Evolutionary conservation across 805 yeast species (phyloP).

Genomic region (Candida ipomoeae): DNA sequence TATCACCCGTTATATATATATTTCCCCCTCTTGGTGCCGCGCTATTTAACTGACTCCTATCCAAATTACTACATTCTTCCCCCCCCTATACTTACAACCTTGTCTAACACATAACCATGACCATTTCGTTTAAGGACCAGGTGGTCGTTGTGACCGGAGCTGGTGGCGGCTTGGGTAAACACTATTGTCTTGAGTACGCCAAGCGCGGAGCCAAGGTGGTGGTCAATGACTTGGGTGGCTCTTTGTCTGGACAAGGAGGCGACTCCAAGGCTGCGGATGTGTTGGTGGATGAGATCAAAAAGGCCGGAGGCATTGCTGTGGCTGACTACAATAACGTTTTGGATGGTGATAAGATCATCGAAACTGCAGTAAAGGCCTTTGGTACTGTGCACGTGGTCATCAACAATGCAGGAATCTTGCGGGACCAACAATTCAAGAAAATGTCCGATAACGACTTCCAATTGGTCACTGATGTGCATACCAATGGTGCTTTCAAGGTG

Average conservation of each 20-base stretch:
- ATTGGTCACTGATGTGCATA: conserved; percentile 79
- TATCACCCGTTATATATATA: too few species aligned
- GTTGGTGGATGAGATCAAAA: conserved; percentile 79
- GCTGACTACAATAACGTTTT: conserved; percentile 91
- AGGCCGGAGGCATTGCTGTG: conserved; percentile 79
- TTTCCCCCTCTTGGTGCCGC: background rate
- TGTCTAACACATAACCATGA: conserved; percentile 10
- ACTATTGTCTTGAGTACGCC: conserved; percentile 84
- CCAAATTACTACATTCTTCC: background rate
- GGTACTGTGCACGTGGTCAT: conserved; percentile 86
- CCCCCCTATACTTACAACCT: background rate
- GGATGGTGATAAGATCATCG: conserved; percentile 78
- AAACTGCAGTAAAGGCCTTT: conserved; percentile 79
- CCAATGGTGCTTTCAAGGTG: conserved; percentile 82
- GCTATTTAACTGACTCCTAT: background rate
- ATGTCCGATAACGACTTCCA: conserved; percentile 79
- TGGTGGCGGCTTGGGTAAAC: conserved; percentile 93
- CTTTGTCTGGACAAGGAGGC: conserved; percentile 69
- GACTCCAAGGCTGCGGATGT: conserved; percentile 76
- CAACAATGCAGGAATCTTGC: conserved; percentile 92
- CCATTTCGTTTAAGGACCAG: conserved; percentile 59
- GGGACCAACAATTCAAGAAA: conserved; percentile 83
- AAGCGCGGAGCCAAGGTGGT: conserved; percentile 91
- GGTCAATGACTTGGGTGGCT: conserved; percentile 90
- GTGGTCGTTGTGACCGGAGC: conserved; percentile 96